Percentiles rank a stretch among this genome's conserved stretches.
Conservation (phyloP, 2,329 filamentous ascomycete genomes). For the Akanthomyces dipterigenus region DNA sequence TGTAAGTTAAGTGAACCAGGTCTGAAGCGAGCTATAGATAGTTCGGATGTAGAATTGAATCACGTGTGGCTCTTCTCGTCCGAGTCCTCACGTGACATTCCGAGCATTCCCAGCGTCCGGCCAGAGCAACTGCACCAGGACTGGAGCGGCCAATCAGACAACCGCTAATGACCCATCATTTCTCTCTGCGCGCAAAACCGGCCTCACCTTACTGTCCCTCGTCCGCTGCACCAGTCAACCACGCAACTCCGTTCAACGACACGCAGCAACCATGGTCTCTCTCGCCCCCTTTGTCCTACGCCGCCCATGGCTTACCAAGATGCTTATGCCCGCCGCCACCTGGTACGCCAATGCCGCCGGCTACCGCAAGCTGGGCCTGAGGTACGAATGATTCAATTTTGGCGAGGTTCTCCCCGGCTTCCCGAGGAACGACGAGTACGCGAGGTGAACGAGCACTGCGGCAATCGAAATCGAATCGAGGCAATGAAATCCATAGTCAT, state of each 20-base stretch:
- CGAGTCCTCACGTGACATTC: conserved; percentile 24
- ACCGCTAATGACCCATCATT: conserved; percentile 21
- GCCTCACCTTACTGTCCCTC: conserved; percentile 11
- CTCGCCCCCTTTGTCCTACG: conserved; percentile 68
- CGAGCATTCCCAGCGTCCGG: conserved; percentile 22
- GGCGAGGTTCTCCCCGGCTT: background rate
- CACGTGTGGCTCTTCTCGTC: background rate
- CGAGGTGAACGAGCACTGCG: background rate
- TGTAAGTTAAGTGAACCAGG: no score
- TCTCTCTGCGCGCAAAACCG: conserved; percentile 12
- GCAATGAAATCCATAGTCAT: no score
- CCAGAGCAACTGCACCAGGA: conserved; percentile 16
- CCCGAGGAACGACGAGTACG: background rate
- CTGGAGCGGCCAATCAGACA: conserved; percentile 21
- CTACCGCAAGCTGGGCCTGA: conserved; percentile 88
- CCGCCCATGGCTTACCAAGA: conserved; percentile 74
- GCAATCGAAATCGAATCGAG: background rate
- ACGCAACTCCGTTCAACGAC: conserved; percentile 20
- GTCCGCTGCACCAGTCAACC: conserved; percentile 12
- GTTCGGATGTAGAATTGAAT: no score
- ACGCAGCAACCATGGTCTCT: conserved; percentile 58
- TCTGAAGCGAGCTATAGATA: no score
- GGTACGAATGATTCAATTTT: conserved; percentile 46
- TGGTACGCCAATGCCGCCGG: conserved; percentile 89
- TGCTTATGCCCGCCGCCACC: conserved; percentile 73